Base-by-base conservation (phyloP, 2,329 filamentous ascomycete species). In the Fusarium staphyleae region DNA sequence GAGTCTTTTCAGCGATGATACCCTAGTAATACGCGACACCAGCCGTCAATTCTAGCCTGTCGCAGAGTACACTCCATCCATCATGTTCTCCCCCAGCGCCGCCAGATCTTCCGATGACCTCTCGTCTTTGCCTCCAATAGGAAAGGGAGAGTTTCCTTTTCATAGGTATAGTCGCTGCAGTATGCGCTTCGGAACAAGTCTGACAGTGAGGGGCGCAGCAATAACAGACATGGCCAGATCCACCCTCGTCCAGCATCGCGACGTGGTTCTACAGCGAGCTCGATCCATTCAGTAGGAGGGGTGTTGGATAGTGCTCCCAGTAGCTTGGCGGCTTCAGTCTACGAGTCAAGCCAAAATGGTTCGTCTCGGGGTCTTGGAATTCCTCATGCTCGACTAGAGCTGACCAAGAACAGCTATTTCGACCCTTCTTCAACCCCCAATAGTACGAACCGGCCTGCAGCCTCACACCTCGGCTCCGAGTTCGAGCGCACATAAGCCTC, bases 401-500 rank as follows among this genome's bases (percentile, higher is more conserved):
- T 69, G 43, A 67, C 48, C 15, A 11, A 43, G 30, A 42, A 45
- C 40, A 91, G 89, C 95, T 57, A 98, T 98, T 66, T 96, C 93
- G 8, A 96, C 91, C 1, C 82, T 98, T n/a, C 83, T 98, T 4
- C 90, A 96, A 69, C 88, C 91, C 22, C 91, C 93, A 3, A 96
- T 96, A 63, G 86, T 96, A 51, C 86, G 93, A 60, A 96, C 93
- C 2, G 93, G 93, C 50, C 82, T 96, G 42, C 81, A 92, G 48
- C 89, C 93, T 16, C 89, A 96, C 72, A 88, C 88, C 1, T 81
- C 87, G 2, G 86, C 88, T 3, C 84, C 90, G 2, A 72, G 77
- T 8, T 85, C 85, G n/a, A 89, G 85, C 66, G 80, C 87, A 12
- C 90, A 95, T 68, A 93, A 88, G 65, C 87, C 90, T 12, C 93